Base-by-base conservation (phyloP, 176 grass and related monocot species). In the Cymbopogon citratus region DNA sequence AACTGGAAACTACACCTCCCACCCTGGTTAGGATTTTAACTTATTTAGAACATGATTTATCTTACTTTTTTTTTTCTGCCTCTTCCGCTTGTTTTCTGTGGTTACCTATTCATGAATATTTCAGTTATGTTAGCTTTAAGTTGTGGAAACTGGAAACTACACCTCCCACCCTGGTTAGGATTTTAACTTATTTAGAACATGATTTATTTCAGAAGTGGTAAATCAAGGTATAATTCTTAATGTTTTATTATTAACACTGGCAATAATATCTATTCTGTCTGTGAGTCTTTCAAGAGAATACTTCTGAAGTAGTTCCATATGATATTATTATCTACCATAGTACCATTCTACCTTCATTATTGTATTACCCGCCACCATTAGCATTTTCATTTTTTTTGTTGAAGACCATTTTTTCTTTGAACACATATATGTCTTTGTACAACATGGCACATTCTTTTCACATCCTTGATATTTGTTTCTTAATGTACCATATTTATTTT, bases 401-500 rank as follows among this genome's bases (percentile, higher is more conserved):
- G 12, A 63, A 72, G 24, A 41, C 0, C 0, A 18, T 33, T 56
- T 56, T 18, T 49, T 87, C 69, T 9, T 29, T 23, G 1, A 39
- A 39, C 0, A 7, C 7, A 61, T 87, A 59, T 48, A 59, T 83
- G 39, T 9, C 28, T 83, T 26, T 68, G 23, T 56, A 28, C 1
- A 19, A 49, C 45, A 62, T 21, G 2, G 26, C 48, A 43, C 14
- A 63, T 33, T 27, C 52, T 16, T 61, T 40, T 26, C 4, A 6
- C 36, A 29, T 52, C 13, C 26, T 23, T 51, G 23, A 49, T 28
- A 13, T 66, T 69, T 62, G 23, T 41, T 71, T 87, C 70, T 41
- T 81, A 60, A 59, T 66, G 2, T 76, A 57, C 57, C 14, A 9
- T 81, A 75, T 73, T 64, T 75, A 9, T 48, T 91, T 49, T 33